Base-by-base conservation (phyloP, 2,329 filamentous ascomycete species). In the Dactylonectria macrodidyma region DNA sequence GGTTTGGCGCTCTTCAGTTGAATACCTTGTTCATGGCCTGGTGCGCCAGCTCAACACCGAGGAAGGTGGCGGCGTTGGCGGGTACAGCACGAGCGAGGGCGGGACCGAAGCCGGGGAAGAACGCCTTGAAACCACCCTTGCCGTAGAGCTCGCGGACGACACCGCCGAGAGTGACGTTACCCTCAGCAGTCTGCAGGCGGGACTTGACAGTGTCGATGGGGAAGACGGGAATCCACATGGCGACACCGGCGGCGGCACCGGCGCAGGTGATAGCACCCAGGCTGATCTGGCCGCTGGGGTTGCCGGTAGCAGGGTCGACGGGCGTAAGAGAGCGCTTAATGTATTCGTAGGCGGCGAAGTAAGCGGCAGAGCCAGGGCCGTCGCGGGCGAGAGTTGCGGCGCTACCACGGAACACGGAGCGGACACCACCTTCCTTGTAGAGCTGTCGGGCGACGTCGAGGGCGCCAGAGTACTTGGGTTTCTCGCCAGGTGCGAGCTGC, bases 191-290 rank as follows among this genome's bases (percentile, higher is more conserved):
- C 87, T 99, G 96, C 79, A 99, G 84, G 44, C 95, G 88, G 71
- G 92, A 95, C 89, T 99, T 99, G 84, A 99, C 91, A 0, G 96
- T 99, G 79, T 99, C 96, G 71, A 99, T 89, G 24, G 96, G 96
- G 89, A 99, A 99, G 48, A 99, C 95, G 61, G 96, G 95, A 74
- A 98, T 96, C 96, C 96, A 99, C 96, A 99, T 99, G 70, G 96
- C 96, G 30, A 99, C 90, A 78, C 96, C 96, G 0, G 96, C 96
- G 4, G 92, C 93, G 70, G 93, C 96, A 75, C 96, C 96, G 2
- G 96, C 96, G 33, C 90, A 89, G 76, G 95, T 94, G 65, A 99
- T 89, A 11, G 96, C 96, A 2, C 89, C 84, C 70, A 99, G 85
- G 76, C 92, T 95, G 65, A 98, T 84, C 75, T 96, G 86, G 48